A percentile compares a stretch with the other conserved stretches of the same genome.
phyloP scores from a whole-genome alignment of 148 eudicot species.

The Limonium bicolor region DNA sequence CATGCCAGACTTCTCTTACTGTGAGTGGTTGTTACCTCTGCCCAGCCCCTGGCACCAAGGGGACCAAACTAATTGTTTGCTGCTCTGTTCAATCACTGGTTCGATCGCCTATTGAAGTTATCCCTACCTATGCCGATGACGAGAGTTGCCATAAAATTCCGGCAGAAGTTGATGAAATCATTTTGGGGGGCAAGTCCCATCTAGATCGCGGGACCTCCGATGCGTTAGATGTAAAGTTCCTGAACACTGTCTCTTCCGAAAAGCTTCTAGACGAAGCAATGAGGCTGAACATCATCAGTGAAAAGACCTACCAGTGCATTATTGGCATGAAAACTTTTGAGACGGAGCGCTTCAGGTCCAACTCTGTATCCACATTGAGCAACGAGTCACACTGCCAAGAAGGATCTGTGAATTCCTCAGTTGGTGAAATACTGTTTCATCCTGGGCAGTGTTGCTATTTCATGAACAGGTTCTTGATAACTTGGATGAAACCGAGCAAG shows the following conservation, averaged over 20 bases:
- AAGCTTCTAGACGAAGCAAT: conserved; percentile 48
- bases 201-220: conserved; percentile 14
- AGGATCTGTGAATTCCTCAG: conserved; percentile 4
- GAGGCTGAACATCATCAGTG: conserved; percentile 39
- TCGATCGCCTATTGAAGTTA: conserved; percentile 27
- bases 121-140: conserved; percentile 13
- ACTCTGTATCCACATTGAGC: conserved; percentile 9
- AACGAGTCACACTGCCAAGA: conserved; percentile 9
- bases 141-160: conserved; percentile 8
- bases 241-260: conserved; percentile 24
- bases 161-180: conserved; percentile 31
- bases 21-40: conserved; percentile 92
- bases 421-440: conserved; percentile 16
- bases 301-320: conserved; percentile 33
- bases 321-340: conserved; percentile 40
- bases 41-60: conserved; percentile 87
- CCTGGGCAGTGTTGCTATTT: conserved; percentile 51
- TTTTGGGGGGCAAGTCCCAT: conserved; percentile 23
- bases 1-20: conserved; percentile 61
- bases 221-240: conserved; percentile 32
- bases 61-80: conserved; percentile 69
- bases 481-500: conserved; percentile 24
- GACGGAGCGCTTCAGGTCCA: conserved; percentile 34
- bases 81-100: conserved; percentile 36
- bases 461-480: conserved; percentile 57